Evolutionary conservation across 805 yeast species (phyloP), one percentile per base, ranked within the genome.

Genomic region (Spencermartinsiella europaea): DNA sequence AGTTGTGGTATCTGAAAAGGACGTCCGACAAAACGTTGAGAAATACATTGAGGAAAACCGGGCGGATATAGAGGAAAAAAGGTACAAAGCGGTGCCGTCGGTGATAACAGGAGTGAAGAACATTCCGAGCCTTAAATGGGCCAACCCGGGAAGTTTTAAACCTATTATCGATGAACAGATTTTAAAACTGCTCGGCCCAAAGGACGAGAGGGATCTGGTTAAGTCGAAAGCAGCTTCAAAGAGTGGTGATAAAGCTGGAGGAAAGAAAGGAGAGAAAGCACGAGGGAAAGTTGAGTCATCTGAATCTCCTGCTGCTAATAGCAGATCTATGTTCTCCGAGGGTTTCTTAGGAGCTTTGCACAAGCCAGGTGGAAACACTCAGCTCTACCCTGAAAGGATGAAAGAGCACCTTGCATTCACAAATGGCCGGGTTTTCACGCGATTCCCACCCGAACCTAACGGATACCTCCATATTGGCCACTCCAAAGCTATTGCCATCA

Each of bases 371-470:
- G 96, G 83, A 64, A 91, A 91, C 65, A 90, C 91, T 33, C 99
- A 93, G 71, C 83, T 77, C 55, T 83, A 74, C 66, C 93, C 95
- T 31, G 95, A 88, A 61, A 73, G 87, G 49, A 82, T 87, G 84
- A 73, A 74, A 53, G 83, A 79, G 54, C 99, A 93, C 65, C 72
- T 88, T 58, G 78, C 75, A 47, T 79, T 79, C 54, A 87, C 95
- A 28, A 75, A 78, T 34, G 95, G 96, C 40, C 75, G 77, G 61
- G 98, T 91, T 22, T 81, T 78, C 58, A 93, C 99, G 2, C 80
- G 99, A 64, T 93, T 93, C 70, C 99, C 99, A 40, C 99, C 99
- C 4, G 99, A 93, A 70, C 99, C 99, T 36, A 91, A 95, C 68
- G 99, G 99, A 57, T 93, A 81, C 64, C 75, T 93, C 62, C 99